Percentiles rank a stretch among this genome's conserved stretches.
These are phyloP conservation scores for Lactarius tabidus DNA, from an alignment of 768 basidiomycete genomes.

Conservation along the genomic window DNA sequence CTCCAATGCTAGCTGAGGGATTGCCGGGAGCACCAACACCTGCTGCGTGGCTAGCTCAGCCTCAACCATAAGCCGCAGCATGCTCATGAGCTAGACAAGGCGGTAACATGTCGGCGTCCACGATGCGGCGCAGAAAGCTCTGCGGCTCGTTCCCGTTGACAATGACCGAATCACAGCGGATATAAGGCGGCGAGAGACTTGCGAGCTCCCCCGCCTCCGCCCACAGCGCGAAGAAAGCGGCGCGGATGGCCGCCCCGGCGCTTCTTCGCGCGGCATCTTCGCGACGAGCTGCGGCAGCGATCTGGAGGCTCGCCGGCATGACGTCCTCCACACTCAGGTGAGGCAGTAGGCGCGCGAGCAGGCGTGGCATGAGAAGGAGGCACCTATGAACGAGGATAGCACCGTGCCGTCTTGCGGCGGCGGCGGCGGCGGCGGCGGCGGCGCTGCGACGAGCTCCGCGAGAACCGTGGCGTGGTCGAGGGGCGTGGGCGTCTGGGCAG, in stretches of 20 bases:
- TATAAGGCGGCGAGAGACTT: neutral
- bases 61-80: slow-evolving; percentile 6
- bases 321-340: neutral
- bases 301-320: slow-evolving; percentile 7
- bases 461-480: neutral
- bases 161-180: neutral
- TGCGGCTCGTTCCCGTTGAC: neutral
- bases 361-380: slow-evolving; percentile 5
- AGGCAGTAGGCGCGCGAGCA: neutral
- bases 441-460: neutral
- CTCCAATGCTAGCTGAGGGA: neutral
- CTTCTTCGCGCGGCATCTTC: neutral
- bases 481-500: neutral
- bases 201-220: neutral
- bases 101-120: neutral
- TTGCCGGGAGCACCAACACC: neutral
- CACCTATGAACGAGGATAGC: neutral
- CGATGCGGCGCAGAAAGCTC: neutral
- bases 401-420: neutral
- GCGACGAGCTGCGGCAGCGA: slow-evolving; percentile 3
- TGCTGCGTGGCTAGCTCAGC: neutral
- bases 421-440: too few relatives aligned
- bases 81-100: slow-evolving; percentile 10
- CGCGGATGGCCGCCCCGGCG: neutral
- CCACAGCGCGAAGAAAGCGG: slow-evolving; percentile 5